Conservation (phyloP, 352 stramenopile genomes). For the Pythium myriotylum region DNA sequence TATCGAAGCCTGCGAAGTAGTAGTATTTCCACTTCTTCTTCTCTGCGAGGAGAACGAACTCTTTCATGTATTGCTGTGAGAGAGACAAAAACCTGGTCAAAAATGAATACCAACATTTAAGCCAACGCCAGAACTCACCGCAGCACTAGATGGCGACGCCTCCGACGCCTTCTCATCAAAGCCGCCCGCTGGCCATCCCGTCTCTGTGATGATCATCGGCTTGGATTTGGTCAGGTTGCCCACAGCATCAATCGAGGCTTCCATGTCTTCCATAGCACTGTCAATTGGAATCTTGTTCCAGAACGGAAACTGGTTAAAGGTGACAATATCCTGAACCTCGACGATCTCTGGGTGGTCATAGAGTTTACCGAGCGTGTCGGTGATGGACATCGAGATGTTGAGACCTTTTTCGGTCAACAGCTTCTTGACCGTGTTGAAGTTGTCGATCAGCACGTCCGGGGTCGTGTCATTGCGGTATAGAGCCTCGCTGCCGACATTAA, state of each 20-base stretch:
- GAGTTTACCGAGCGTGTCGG: slow-evolving; percentile 79
- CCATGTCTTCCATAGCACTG: slow-evolving; percentile 62
- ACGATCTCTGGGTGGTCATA: slow-evolving; percentile 77
- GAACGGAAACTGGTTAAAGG: slow-evolving; percentile 84
- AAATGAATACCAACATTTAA: too few species aligned
- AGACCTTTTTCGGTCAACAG: slow-evolving; percentile 60
- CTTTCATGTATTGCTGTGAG: slow-evolving; percentile 67
- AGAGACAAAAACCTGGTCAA: neutral
- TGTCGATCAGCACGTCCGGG: slow-evolving; percentile 61
- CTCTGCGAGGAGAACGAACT: slow-evolving; percentile 71
- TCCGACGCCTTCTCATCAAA: slow-evolving; percentile 52
- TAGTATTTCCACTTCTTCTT: slow-evolving; percentile 83
- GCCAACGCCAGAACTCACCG: slow-evolving; percentile 39
- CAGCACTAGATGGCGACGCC: slow-evolving; percentile 58
- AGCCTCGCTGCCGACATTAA: slow-evolving; percentile 83
- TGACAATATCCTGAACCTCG: slow-evolving; percentile 72
- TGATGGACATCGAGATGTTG: slow-evolving; percentile 71
- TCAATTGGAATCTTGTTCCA: slow-evolving; percentile 72
- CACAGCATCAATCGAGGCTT: slow-evolving; percentile 66
- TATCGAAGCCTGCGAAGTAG: slow-evolving; percentile 86
- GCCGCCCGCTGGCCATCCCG: slow-evolving; percentile 70
- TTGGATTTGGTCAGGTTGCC: slow-evolving; percentile 61
- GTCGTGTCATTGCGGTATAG: slow-evolving; percentile 82
- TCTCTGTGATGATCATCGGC: slow-evolving; percentile 84
- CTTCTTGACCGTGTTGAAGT: slow-evolving; percentile 71